Evolutionary conservation across 2,329 filamentous ascomycete genomes (phyloP), one percentile per base, ranked within the genome.

Genomic region (Metarhizium rileyi): DNA sequence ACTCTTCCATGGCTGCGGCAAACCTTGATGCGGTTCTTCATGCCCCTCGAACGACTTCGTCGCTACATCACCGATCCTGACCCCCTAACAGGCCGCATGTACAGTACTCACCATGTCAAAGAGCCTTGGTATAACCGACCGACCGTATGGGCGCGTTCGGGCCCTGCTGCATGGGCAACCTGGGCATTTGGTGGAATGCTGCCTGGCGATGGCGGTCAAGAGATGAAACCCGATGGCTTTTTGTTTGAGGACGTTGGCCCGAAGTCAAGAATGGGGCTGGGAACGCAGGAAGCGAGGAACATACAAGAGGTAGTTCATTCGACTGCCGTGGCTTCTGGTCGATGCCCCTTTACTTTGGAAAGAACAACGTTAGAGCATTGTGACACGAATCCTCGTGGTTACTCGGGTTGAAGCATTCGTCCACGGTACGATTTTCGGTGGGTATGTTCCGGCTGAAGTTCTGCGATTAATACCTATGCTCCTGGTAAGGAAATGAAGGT

Each of bases 71-170:
- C 67, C 2, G 68, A 76, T 0, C 68, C 76, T 0, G 76, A 86
- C 53, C 66, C 70, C 9, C 65, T 72, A 27, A 75, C 77, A 0
- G 76, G 77, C 0, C 74, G 76, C 3, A 73, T 80, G 53, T 70
- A 73, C 48, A 62, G 57, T 62, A 56, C 67, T 0, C 56, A 69
- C 35, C 86, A 80, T 65, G 72, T 82, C 25, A 76, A 78, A 10
- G 76, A 80, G 44, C 85, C 84, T 2, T 86, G 78, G 65, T 87
- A 87, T 63, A 70, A 78, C 23, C 72, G 76, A 52, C 72, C 73
- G 26, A 84, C 76, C 0, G 63, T 77, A 38, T 79, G 74, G 78
- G 79, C 74, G 57, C 77, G 78, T 51, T 88, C 77, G 80, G 79
- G 78, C 2, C 81, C 74, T 0, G 62, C 63, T 52, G 81, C 74